Conservation (phyloP, 2,329 filamentous ascomycete species). For the Aspergillus nomiae region DNA sequence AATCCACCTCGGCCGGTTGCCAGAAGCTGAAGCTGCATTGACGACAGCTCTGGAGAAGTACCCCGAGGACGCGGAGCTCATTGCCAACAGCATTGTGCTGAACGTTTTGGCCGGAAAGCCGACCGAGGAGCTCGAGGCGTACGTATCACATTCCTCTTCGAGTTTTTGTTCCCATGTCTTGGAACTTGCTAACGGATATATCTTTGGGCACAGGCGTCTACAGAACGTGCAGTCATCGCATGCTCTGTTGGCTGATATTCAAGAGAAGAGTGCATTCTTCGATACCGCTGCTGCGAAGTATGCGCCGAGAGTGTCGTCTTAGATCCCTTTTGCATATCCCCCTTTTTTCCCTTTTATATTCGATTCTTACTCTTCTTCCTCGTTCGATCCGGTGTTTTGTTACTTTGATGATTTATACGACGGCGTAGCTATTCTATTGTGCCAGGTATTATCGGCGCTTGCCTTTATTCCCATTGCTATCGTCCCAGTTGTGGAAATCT, state of each 20-base stretch:
- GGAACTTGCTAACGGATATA: conserved; percentile 21
- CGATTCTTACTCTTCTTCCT: conserved; percentile 7
- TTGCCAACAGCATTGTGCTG: conserved; percentile 82
- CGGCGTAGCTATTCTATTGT: conserved; percentile 18
- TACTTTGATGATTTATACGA: conserved; percentile 24
- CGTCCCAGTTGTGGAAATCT: conserved; percentile 2
- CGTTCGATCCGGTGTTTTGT: conserved; percentile 13
- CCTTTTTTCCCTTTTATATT: conserved; percentile 3
- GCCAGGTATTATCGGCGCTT: conserved; percentile 16
- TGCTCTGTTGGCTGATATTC: conserved; percentile 70
- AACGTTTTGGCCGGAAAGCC: conserved; percentile 76
- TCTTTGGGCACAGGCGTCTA: conserved; percentile 36
- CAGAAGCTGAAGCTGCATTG: conserved; percentile 85
- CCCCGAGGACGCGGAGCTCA: conserved; percentile 68
- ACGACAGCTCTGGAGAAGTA: conserved; percentile 78
- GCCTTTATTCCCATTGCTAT: conserved; percentile 5
- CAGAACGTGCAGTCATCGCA: conserved; percentile 65
- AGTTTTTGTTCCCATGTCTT: neutral
- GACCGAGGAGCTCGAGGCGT: conserved; percentile 63
- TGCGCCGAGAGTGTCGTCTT: conserved; percentile 69
- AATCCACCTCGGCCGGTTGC: conserved; percentile 81
- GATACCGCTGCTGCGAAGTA: conserved; percentile 86
- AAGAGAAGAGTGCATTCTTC: conserved; percentile 85
- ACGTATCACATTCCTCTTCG: conserved; percentile 35
- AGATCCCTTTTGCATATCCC: conserved; percentile 11